A percentile compares a stretch with the other conserved stretches of the same genome.
phyloP scores from a whole-genome alignment of 305 asterid genomes.

The Plantago rigida region DNA sequence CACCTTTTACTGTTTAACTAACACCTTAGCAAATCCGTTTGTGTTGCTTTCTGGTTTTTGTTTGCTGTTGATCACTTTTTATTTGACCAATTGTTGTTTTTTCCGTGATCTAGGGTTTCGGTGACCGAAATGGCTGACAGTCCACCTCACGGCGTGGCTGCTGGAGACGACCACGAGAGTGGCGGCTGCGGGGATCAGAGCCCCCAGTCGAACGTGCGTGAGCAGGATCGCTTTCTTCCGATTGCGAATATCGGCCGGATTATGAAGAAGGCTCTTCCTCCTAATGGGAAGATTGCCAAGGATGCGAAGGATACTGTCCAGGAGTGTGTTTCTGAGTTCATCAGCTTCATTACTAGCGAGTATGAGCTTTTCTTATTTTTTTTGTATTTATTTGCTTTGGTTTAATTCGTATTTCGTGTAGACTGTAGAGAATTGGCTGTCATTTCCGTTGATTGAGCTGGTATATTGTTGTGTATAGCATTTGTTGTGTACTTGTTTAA shows the following conservation, averaged over 20 bases:
- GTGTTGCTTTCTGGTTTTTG: neutral
- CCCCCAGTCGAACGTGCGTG: constrained; percentile 51
- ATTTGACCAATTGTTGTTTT: constrained; percentile 6
- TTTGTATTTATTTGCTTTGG: neutral
- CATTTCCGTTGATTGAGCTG: too few relatives aligned
- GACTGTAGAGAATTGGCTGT: too few relatives aligned
- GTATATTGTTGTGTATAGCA: too few relatives aligned
- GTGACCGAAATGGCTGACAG: constrained; percentile 46
- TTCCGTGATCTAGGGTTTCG: constrained; percentile 34
- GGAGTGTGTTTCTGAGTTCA: constrained; percentile 65
- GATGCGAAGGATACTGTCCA: constrained; percentile 61
- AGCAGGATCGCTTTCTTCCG: constrained; percentile 67
- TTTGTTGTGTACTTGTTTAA: too few relatives aligned
- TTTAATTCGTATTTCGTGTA: neutral
- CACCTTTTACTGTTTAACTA: neutral
- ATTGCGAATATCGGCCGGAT: constrained; percentile 63
- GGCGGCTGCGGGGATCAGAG: constrained; percentile 45
- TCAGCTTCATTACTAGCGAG: constrained; percentile 66
- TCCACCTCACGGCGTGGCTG: constrained; percentile 35
- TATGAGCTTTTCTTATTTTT: constrained; percentile 11
- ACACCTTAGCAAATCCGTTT: neutral
- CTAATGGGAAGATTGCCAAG: constrained; percentile 47
- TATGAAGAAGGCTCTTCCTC: constrained; percentile 59
- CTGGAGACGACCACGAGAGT: constrained; percentile 38
- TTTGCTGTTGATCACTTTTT: too few relatives aligned